Conservation (phyloP, 1,284 basidiomycete genomes). For the Cryptococcus sp. region DNA sequence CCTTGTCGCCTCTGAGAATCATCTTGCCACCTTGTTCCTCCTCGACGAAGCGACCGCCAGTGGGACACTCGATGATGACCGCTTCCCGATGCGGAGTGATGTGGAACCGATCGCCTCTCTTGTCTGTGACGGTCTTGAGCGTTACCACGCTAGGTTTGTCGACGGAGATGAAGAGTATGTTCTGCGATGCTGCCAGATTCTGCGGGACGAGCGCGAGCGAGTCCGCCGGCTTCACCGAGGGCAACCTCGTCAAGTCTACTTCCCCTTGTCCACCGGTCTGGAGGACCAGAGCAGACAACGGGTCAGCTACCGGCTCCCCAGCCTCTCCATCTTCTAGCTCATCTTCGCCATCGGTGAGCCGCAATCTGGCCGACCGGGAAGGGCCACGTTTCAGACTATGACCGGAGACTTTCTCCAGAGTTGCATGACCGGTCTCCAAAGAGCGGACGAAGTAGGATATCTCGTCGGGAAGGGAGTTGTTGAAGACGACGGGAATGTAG, state of each 20-base stretch:
- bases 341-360: slow-evolving; percentile 31
- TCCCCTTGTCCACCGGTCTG: slow-evolving; percentile 11
- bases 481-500: slow-evolving; percentile 64
- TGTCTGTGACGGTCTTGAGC: slow-evolving; percentile 71
- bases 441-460: slow-evolving; percentile 76
- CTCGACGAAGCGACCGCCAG: slow-evolving; percentile 54
- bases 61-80: slow-evolving; percentile 79
- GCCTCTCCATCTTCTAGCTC: slow-evolving; percentile 41
- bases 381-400: slow-evolving; percentile 32
- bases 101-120: slow-evolving; percentile 65
- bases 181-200: slow-evolving; percentile 68
- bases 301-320: slow-evolving; percentile 40
- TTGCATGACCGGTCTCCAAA: slow-evolving; percentile 56
- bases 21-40: slow-evolving; percentile 25
- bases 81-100: slow-evolving; percentile 65
- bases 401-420: slow-evolving; percentile 25
- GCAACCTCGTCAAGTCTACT: slow-evolving; percentile 55
- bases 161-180: slow-evolving; percentile 70
- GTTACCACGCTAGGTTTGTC: slow-evolving; percentile 65
- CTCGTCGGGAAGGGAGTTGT: slow-evolving; percentile 79
- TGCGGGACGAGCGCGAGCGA: slow-evolving; percentile 42
- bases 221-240: slow-evolving; percentile 42
- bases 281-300: slow-evolving; percentile 34
- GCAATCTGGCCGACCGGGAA: slow-evolving; percentile 17
- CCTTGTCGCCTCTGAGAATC: slow-evolving; percentile 50